Percentiles rank a stretch among this genome's conserved stretches.
phyloP scores from a whole-genome alignment of 1,139 yeast species.

The Saccharomyces hybrid region DNA sequence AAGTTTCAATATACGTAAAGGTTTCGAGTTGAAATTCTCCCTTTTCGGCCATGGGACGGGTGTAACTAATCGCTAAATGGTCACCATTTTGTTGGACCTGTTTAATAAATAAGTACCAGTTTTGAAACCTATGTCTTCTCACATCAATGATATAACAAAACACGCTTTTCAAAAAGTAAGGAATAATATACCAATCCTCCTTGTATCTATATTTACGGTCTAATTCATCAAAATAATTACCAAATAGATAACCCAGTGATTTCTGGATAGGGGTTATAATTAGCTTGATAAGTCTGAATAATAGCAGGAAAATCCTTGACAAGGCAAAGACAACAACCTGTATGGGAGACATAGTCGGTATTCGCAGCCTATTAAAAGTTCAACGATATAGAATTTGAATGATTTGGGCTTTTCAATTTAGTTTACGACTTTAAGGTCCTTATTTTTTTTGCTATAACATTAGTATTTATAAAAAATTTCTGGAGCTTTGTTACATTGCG shows the following conservation, averaged over 20 bases:
- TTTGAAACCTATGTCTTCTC: slow-evolving; percentile 44
- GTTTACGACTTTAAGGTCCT: background rate
- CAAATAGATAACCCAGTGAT: slow-evolving; percentile 12
- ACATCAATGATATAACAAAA: slow-evolving; percentile 41
- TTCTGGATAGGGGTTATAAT: slow-evolving; percentile 15
- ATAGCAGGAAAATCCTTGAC: slow-evolving; percentile 12
- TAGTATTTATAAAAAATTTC: background rate
- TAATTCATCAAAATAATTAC: slow-evolving; percentile 28
- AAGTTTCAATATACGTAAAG: slow-evolving; percentile 62
- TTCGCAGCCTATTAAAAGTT: background rate
- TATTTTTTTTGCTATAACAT: background rate
- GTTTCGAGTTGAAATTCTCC: slow-evolving; percentile 56
- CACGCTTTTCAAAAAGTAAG: slow-evolving; percentile 38
- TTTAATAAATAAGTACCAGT: slow-evolving; percentile 59
- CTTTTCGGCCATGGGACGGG: slow-evolving; percentile 41
- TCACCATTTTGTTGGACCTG: slow-evolving; percentile 46
- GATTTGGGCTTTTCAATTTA: background rate
- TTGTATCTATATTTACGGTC: slow-evolving; percentile 47
- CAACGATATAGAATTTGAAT: background rate
- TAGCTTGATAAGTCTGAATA: slow-evolving; percentile 15
- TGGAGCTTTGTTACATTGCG: background rate
- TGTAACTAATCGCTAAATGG: slow-evolving; percentile 52
- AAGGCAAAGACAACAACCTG: slow-evolving; percentile 10
- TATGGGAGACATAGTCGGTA: slow-evolving; percentile 4
- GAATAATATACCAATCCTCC: slow-evolving; percentile 48